Evolutionary conservation across 768 basidiomycete genomes (phyloP).

Genomic region (Sporobolomyces pararoseus): DNA sequence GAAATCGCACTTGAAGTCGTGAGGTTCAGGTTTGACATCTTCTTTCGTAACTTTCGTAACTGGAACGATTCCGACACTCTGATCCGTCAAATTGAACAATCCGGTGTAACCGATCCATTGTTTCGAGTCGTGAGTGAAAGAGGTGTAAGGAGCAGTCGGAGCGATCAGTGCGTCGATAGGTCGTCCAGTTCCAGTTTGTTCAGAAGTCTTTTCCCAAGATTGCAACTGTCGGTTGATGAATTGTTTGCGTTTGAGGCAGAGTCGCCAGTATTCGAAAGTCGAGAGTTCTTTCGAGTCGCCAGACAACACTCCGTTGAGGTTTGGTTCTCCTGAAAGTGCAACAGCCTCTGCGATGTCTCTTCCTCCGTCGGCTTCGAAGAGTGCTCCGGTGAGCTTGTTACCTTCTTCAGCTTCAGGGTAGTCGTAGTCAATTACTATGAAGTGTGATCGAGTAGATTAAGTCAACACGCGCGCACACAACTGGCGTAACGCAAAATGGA

Average conservation of each 20-base stretch:
- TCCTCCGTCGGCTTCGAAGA: slow-evolving; percentile 49
- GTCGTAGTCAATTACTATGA: slow-evolving; percentile 67
- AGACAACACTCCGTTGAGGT: slow-evolving; percentile 55
- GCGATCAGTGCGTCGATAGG: slow-evolving; percentile 72
- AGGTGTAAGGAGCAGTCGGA: slow-evolving; percentile 51
- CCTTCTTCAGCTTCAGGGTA: slow-evolving; percentile 59
- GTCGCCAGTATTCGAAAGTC: slow-evolving; percentile 66
- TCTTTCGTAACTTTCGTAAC: slow-evolving; percentile 59
- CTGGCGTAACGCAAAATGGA: too few species aligned
- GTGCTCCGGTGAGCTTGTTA: slow-evolving; percentile 44
- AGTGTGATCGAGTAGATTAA: too few species aligned
- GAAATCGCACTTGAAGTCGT: slow-evolving; percentile 54
- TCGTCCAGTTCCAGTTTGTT: slow-evolving; percentile 62
- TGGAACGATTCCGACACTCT: slow-evolving; percentile 61
- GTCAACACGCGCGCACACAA: too few species aligned
- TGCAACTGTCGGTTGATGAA: slow-evolving; percentile 61
- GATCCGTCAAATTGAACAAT: slow-evolving; percentile 70
- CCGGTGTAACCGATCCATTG: slow-evolving; percentile 56
- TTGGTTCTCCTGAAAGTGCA: slow-evolving; percentile 56
- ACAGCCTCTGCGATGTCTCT: slow-evolving; percentile 53
- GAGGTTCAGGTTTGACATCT: slow-evolving; percentile 45
- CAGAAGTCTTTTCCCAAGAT: slow-evolving; percentile 60
- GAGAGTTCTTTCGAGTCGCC: slow-evolving; percentile 46
- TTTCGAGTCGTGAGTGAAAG: slow-evolving; percentile 14
- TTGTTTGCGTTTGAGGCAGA: slow-evolving; percentile 57